Evolutionary conservation across 2,329 filamentous ascomycete species (phyloP).

Genomic region (Cadophora gregata): DNA sequence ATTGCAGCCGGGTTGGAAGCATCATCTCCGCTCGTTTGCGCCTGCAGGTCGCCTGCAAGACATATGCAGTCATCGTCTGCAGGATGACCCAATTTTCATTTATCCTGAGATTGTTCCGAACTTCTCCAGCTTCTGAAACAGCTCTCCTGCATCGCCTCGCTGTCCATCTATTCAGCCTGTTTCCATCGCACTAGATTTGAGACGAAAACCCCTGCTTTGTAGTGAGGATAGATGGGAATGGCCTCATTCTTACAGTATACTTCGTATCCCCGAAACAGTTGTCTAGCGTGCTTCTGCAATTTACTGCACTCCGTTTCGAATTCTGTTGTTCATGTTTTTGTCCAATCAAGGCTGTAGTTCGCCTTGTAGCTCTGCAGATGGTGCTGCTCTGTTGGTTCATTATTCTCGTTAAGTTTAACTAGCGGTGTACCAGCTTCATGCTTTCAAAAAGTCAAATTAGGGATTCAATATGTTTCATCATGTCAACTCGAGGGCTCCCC

Average conservation of each 20-base stretch:
- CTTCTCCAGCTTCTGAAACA: slow-evolving; percentile 30
- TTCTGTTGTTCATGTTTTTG: too few species aligned
- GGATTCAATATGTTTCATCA: too few species aligned
- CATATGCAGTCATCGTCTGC: slow-evolving; percentile 28
- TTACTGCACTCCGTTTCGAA: too few species aligned
- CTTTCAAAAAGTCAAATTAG: too few species aligned
- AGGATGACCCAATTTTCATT: slow-evolving; percentile 16
- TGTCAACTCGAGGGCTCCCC: too few species aligned
- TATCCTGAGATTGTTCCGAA: slow-evolving; percentile 28
- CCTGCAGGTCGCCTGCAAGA: slow-evolving; percentile 33
- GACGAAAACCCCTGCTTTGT: slow-evolving; percentile 6
- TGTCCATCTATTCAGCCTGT: slow-evolving; percentile 27
- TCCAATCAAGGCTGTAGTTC: not conserved
- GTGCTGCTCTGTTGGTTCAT: too few species aligned
- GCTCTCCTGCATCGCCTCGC: slow-evolving; percentile 26
- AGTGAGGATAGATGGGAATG: not conserved
- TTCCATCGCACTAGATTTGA: slow-evolving; percentile 12
- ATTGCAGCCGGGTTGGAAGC: not conserved
- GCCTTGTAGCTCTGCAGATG: too few species aligned
- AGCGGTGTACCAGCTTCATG: too few species aligned
- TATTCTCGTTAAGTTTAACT: too few species aligned
- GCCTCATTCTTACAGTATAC: not conserved
- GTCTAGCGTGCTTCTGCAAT: too few species aligned
- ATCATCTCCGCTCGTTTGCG: slow-evolving; percentile 5
- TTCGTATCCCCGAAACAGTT: not conserved